A percentile compares a stretch with the other conserved stretches of the same genome.
Conservation (phyloP, 805 yeast species). For the Cyberlindnera lachancei region DNA sequence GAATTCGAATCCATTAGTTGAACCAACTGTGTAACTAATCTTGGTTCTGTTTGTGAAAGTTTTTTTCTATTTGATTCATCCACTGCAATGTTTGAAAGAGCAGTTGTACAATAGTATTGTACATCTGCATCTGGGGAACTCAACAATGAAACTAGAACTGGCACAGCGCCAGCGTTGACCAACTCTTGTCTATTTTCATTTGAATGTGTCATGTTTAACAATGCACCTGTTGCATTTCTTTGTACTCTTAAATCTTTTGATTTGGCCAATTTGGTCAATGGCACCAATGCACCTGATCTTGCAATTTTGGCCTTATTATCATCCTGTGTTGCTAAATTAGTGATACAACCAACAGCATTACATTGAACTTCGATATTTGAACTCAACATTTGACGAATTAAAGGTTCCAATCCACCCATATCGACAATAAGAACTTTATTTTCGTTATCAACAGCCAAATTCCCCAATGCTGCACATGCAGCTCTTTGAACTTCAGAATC, state of each 20-base stretch:
- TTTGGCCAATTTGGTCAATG: conserved; percentile 89
- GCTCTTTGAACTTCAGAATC: conserved; percentile 97
- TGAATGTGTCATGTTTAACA: conserved; percentile 96
- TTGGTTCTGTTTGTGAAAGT: conserved; percentile 86
- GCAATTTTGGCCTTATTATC: conserved; percentile 96
- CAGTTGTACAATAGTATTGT: conserved; percentile 97
- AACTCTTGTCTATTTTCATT: conserved; percentile 93
- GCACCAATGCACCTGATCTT: conserved; percentile 89
- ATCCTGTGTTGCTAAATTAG: conserved; percentile 96
- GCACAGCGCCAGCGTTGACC: conserved; percentile 97
- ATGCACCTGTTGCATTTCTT: conserved; percentile 97
- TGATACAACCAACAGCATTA: conserved; percentile 98
- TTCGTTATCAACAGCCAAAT: conserved; percentile 92
- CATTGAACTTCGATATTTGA: conserved; percentile 97
- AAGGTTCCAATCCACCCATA: conserved; percentile 96
- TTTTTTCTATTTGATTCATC: conserved; percentile 87
- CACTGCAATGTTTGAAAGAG: conserved; percentile 93
- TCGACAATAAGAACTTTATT: conserved; percentile 91
- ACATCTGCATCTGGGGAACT: conserved; percentile 91
- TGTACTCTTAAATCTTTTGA: conserved; percentile 94
- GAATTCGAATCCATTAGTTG: conserved; percentile 87
- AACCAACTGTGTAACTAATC: conserved; percentile 80
- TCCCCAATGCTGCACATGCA: conserved; percentile 98
- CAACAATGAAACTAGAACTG: conserved; percentile 82
- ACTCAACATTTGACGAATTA: conserved; percentile 96